Evolutionary conservation across 352 stramenopile species (phyloP).

Genomic region (Paralagenidium karlingii): DNA sequence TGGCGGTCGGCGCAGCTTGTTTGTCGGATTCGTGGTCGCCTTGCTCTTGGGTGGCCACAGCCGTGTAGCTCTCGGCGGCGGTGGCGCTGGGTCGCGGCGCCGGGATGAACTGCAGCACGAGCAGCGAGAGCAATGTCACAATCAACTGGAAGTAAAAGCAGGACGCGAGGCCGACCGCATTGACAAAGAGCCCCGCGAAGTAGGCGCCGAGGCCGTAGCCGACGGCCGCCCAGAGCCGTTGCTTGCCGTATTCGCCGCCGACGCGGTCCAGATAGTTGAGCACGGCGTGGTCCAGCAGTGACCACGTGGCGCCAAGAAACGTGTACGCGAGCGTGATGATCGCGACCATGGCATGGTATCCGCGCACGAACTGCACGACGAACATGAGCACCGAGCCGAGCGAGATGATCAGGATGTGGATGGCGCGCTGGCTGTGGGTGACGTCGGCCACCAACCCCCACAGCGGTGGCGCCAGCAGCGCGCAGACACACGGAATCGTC

Average conservation of each 20-base stretch:
- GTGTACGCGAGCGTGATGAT: constrained; percentile 49
- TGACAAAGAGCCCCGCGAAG: constrained; percentile 45
- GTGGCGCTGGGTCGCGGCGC: constrained; percentile 17
- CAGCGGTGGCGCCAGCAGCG: constrained; percentile 46
- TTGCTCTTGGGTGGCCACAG: constrained; percentile 7
- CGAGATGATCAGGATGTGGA: constrained; percentile 49
- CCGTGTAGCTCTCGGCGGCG: constrained; percentile 3
- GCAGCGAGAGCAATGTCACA: constrained; percentile 30
- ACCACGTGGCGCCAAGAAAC: constrained; percentile 30
- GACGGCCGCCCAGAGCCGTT: constrained; percentile 62
- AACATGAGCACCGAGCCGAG: constrained; percentile 44
- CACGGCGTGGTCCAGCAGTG: constrained; percentile 57
- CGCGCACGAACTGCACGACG: constrained; percentile 31
- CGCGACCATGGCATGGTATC: constrained; percentile 30
- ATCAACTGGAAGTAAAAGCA: constrained; percentile 56
- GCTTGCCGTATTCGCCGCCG: constrained; percentile 72
- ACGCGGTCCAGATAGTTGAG: constrained; percentile 46
- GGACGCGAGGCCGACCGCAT: constrained; percentile 43
- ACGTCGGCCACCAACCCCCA: constrained; percentile 58
- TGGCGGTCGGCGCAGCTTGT: background rate
- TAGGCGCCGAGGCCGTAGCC: constrained; percentile 52
- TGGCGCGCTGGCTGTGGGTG: constrained; percentile 37
- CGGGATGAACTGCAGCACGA: constrained; percentile 48
- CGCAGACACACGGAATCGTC: constrained; percentile 40
- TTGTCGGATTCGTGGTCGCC: background rate